Evolutionary conservation across 768 basidiomycete genomes (phyloP), one percentile per base, ranked within the genome.

Genomic region (Kwoniella sp.): DNA sequence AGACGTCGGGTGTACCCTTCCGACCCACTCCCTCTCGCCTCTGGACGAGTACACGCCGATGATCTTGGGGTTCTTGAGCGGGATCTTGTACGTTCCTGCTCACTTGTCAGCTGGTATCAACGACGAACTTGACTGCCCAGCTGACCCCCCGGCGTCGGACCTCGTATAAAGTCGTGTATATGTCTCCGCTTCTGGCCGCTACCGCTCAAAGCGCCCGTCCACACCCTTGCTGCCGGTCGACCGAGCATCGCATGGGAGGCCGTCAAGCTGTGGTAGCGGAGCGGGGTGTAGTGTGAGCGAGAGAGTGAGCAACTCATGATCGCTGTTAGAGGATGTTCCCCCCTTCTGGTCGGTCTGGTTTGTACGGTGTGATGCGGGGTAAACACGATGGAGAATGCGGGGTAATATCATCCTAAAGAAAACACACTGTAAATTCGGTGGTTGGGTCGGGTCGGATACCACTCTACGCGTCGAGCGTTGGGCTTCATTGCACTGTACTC

Each of bases 141-240:
- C 61, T 50, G 25, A 63, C 65, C 68, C 29, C 57, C 57, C 17
- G 46, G 46, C 5, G 63, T 61, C 3, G 50, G 43, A 12, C 67
- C 70, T 32, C 67, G 52, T 19, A 71, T 57, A 43, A 60, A 67
- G 46, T 71, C 67, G 34, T 69, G 63, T 45, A 57, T 53, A n/a
- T n/a, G n/a, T 44, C 45, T 36, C 29, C 54, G 43, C 14, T 27
- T 26, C 10, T 31, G 36, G 25, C 34, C 33, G 39, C 46, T 15
- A 36, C n/a, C n/a, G n/a, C n/a, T n/a, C n/a, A n/a, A n/a, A n/a
- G n/a, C n/a, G n/a, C n/a, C n/a, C 14, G 34, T 19, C 12, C 19
- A 19, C 25, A 28, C 45, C 40, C 45, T 46, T 19, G 45, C 45
- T 46, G 34, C 39, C 37, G 45, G 29, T 37, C 45, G 45, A 14